These are phyloP conservation scores for Akanthomyces muscarius DNA, from an alignment of 2,329 filamentous ascomycete genomes.

Conservation along the genomic window DNA sequence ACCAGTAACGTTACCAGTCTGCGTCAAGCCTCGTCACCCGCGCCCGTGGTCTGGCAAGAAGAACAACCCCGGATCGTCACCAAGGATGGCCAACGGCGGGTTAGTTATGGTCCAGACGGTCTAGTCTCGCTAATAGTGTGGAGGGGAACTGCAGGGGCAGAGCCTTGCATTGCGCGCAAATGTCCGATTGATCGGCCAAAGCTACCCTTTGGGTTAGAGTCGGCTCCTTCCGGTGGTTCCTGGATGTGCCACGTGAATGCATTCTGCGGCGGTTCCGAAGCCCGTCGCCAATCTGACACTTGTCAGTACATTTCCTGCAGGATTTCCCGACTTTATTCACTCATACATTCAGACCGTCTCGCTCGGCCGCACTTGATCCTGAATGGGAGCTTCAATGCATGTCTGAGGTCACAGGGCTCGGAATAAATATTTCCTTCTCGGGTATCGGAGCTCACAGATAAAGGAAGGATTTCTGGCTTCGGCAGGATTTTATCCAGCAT, in stretches of 20 bases:
- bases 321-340: background rate
- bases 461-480: background rate
- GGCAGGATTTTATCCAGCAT: background rate
- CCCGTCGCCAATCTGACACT: background rate
- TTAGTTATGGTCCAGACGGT: background rate
- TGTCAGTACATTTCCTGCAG: background rate
- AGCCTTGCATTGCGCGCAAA: background rate
- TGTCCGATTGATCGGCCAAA: slow-evolving; percentile 8
- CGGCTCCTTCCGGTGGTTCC: slow-evolving; percentile 3
- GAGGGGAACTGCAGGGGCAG: background rate
- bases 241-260: background rate
- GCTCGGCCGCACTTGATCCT: background rate
- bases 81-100: background rate
- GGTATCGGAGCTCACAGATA: background rate
- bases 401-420: background rate
- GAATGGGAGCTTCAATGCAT: too few species aligned
- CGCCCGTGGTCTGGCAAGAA: background rate
- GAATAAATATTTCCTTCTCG: background rate
- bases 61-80: background rate
- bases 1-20: background rate
- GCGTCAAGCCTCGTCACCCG: background rate
- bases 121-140: background rate
- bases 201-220: background rate
- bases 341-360: background rate
- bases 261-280: background rate